A percentile compares a stretch with the other conserved stretches of the same genome.
These are phyloP conservation scores for Boletus rubescentipes DNA, from an alignment of 768 basidiomycete genomes.

Conservation along the genomic window DNA sequence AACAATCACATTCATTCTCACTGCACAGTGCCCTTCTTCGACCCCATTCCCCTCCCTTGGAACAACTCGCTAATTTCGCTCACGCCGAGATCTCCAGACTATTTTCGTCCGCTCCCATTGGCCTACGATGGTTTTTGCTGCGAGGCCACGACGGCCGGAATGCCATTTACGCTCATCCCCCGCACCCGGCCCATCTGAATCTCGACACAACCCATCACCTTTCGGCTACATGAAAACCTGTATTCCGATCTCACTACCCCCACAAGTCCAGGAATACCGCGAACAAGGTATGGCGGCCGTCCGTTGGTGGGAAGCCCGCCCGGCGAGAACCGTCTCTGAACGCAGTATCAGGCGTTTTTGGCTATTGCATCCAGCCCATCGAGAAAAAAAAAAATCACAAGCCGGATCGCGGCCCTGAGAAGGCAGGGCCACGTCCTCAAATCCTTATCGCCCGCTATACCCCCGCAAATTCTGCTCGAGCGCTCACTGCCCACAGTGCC, in stretches of 20 bases:
- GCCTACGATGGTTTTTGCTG: constrained; percentile 3
- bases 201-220: not conserved
- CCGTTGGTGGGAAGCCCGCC: constrained; percentile 3
- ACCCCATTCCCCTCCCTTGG: constrained; percentile 8
- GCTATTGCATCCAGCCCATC: not conserved
- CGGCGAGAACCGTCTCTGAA: constrained; percentile 4
- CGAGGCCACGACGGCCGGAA: not conserved
- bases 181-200: not conserved
- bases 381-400: constrained; percentile 23
- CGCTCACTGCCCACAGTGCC: not conserved
- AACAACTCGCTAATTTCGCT: constrained; percentile 10
- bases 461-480: not conserved
- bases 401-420: constrained; percentile 4
- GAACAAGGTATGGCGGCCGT: constrained; percentile 7
- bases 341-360: not conserved
- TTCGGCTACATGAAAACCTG: not conserved
- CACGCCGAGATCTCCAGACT: constrained; percentile 18
- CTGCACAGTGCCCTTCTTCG: constrained; percentile 5
- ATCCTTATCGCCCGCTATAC: not conserved
- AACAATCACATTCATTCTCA: constrained; percentile 15
- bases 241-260: not conserved
- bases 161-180: not conserved
- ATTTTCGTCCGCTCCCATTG: constrained; percentile 9
- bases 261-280: not conserved
- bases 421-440: not conserved